Evolutionary conservation across 768 basidiomycete genomes (phyloP).

Genomic region (Termitomyces sp.): DNA sequence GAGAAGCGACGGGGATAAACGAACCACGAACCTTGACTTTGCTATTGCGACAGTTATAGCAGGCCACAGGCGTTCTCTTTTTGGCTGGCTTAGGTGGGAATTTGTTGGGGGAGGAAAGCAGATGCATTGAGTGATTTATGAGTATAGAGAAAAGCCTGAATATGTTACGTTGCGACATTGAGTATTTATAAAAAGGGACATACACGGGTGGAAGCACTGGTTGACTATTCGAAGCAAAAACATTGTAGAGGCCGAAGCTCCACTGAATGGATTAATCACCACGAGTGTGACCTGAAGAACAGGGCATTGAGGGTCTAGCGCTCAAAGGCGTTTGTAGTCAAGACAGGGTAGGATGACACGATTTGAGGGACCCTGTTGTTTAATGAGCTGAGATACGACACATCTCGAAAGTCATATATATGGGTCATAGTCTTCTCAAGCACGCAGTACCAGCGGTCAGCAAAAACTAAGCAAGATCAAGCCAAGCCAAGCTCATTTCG

Average conservation of each 20-base stretch:
- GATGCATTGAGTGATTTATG: not conserved
- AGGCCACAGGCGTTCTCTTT: conserved; percentile 44
- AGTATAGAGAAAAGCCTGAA: not conserved
- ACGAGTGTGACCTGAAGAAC: not conserved
- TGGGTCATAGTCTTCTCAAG: not conserved
- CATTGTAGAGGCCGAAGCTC: not conserved
- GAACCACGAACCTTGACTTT: conserved; percentile 44
- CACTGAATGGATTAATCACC: conserved; percentile 1
- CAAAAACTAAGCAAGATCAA: not conserved
- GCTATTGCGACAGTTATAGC: conserved; percentile 43
- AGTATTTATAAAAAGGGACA: not conserved
- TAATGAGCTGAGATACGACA: no score
- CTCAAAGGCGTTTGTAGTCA: not conserved
- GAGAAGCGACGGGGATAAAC: not conserved
- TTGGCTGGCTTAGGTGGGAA: not conserved
- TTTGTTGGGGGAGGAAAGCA: not conserved
- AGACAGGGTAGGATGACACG: not conserved
- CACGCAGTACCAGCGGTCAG: not conserved
- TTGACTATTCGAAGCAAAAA: not conserved
- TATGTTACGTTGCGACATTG: not conserved
- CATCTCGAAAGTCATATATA: not conserved
- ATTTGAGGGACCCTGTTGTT: not conserved
- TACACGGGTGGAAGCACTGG: not conserved
- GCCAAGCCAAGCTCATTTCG: not conserved
- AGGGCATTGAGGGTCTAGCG: not conserved